phyloP scores from a whole-genome alignment of 805 yeast species.

The Ogataea kodamae region DNA sequence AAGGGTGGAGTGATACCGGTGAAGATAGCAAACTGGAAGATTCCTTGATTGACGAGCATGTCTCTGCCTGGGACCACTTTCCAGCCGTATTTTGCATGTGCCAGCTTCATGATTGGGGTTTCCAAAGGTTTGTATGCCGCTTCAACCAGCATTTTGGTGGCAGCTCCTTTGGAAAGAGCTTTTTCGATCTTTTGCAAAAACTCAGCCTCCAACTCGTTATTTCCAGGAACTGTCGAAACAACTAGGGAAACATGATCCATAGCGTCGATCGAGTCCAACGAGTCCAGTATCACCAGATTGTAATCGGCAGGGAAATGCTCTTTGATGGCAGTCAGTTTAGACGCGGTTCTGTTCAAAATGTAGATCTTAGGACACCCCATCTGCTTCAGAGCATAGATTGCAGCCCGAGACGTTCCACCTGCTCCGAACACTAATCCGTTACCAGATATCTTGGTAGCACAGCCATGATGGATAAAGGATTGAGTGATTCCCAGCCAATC shows the following conservation, averaged over 20 bases:
- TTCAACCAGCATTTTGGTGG: conserved; percentile 62
- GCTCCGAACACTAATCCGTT: conserved; percentile 88
- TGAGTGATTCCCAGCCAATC: conserved; percentile 89
- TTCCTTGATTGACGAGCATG: conserved; percentile 92
- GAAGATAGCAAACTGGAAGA: conserved; percentile 79
- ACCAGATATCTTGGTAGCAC: conserved; percentile 39
- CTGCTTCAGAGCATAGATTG: conserved; percentile 75
- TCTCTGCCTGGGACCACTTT: conserved; percentile 85
- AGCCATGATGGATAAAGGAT: conserved; percentile 63
- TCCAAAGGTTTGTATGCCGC: conserved; percentile 91
- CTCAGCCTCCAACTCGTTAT: conserved; percentile 56
- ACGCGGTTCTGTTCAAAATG: conserved; percentile 73
- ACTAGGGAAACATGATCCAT: conserved; percentile 53
- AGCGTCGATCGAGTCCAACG: conserved; percentile 42
- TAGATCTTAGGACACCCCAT: conserved; percentile 77
- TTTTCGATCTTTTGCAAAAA: conserved; percentile 48
- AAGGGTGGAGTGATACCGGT: conserved; percentile 66
- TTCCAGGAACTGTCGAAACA: conserved; percentile 84
- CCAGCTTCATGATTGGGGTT: conserved; percentile 83
- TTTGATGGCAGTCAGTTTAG: conserved; percentile 59
- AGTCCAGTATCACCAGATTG: conserved; percentile 55
- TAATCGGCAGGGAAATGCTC: conserved; percentile 54
- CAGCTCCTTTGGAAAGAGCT: conserved; percentile 44
- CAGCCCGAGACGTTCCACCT: conserved; percentile 97
- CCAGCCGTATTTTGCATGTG: conserved; percentile 63